These are phyloP conservation scores for Ambrosiella cleistominuta DNA, from an alignment of 2,329 filamentous ascomycete species.

Conservation along the genomic window DNA sequence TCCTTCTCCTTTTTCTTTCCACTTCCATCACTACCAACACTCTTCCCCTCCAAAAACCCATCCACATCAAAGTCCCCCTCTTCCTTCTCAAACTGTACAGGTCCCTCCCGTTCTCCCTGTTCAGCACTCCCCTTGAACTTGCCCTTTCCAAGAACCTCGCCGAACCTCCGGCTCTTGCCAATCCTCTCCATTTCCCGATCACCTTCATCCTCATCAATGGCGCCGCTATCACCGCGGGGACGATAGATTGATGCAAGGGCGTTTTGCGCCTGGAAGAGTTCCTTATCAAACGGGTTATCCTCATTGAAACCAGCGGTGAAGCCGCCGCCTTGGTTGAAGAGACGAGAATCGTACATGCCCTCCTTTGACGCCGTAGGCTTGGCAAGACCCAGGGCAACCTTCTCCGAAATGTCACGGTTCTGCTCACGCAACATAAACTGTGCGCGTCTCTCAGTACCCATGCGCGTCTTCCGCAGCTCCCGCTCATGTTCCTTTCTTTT, in stretches of 20 bases:
- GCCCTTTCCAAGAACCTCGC: constrained; percentile 70
- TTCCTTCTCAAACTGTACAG: constrained; percentile 93
- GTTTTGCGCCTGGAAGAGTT: constrained; percentile 87
- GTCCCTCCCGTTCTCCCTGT: constrained; percentile 71
- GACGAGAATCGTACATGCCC: constrained; percentile 87
- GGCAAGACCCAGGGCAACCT: constrained; percentile 81
- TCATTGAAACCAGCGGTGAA: constrained; percentile 92
- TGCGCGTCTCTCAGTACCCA: constrained; percentile 82
- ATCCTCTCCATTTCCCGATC: constrained; percentile 77
- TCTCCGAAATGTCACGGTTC: constrained; percentile 91
- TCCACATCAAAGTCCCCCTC: constrained; percentile 86
- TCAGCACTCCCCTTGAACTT: constrained; percentile 80
- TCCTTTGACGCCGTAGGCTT: constrained; percentile 87
- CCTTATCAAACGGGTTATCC: constrained; percentile 94
- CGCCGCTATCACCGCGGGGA: constrained; percentile 50
- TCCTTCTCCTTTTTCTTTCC: constrained; percentile 42
- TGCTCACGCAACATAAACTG: constrained; percentile 91
- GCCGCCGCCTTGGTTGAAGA: constrained; percentile 88
- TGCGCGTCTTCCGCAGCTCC: constrained; percentile 79
- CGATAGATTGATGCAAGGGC: constrained; percentile 89
- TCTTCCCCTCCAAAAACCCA: constrained; percentile 65
- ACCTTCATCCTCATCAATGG: constrained; percentile 50
- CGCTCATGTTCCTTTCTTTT: constrained; percentile 68
- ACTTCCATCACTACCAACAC: constrained; percentile 54
- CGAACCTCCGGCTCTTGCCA: constrained; percentile 66